phyloP scores from a whole-genome alignment of 257 asterid species.

The Rauvolfia tetraphylla region DNA sequence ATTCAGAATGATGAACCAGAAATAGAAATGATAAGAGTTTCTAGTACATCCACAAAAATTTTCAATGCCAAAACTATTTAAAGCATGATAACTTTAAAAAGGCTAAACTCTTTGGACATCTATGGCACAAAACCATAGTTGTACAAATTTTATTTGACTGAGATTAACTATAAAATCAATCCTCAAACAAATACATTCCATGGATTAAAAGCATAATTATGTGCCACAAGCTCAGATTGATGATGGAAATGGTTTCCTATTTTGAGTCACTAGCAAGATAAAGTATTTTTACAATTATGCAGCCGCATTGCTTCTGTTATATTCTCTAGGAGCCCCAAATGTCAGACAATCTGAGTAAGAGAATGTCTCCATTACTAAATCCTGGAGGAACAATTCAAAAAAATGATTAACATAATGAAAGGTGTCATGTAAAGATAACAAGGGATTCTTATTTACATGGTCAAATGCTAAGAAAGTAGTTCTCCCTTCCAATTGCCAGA shows the following conservation, averaged over 20 bases:
- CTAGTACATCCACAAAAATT: neutral
- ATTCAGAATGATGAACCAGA: neutral
- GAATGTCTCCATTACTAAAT: neutral
- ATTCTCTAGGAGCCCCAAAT: neutral
- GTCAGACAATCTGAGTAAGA: neutral
- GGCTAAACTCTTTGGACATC: neutral
- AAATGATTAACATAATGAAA: no score
- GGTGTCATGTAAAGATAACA: no score
- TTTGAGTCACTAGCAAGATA: neutral
- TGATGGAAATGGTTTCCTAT: neutral
- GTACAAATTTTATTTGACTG: neutral
- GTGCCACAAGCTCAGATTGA: neutral
- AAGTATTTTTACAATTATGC: neutral
- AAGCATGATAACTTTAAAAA: neutral
- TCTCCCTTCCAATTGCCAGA: neutral
- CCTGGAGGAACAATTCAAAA: neutral
- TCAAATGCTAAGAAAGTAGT: neutral
- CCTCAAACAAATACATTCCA: neutral
- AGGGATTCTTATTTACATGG: neutral
- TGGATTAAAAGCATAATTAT: neutral
- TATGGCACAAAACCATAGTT: neutral
- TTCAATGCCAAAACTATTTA: neutral
- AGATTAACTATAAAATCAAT: neutral
- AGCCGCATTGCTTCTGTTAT: neutral
- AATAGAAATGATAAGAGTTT: neutral